Conservation (phyloP, 371 early-diverging fungal genomes). For the Mortierella sp. region DNA sequence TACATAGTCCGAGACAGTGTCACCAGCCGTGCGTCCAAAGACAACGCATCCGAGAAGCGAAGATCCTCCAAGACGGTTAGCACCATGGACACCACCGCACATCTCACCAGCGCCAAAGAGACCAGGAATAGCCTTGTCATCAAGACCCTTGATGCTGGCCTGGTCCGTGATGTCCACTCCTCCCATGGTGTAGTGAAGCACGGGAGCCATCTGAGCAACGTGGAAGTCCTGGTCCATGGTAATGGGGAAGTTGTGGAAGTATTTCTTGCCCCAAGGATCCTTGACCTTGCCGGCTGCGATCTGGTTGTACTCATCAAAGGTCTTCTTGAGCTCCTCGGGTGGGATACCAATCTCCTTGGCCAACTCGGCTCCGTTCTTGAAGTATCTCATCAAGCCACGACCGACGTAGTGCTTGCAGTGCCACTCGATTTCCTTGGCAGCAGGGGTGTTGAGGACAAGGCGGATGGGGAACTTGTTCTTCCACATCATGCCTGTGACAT, state of each 20-base stretch:
- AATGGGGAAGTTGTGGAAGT: slow-evolving; percentile 86
- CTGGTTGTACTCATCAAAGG: slow-evolving; percentile 84
- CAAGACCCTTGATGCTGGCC: slow-evolving; percentile 73
- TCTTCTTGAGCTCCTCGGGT: slow-evolving; percentile 72
- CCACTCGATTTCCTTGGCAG: slow-evolving; percentile 93
- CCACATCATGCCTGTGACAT: slow-evolving; percentile 87
- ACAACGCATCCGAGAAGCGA: slow-evolving; percentile 95
- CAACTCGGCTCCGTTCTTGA: slow-evolving; percentile 76
- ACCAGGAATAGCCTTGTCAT: slow-evolving; percentile 78
- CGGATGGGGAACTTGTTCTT: slow-evolving; percentile 88
- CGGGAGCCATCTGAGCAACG: slow-evolving; percentile 91
- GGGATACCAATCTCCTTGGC: slow-evolving; percentile 87
- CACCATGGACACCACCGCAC: slow-evolving; percentile 88
- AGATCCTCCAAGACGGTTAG: slow-evolving; percentile 85
- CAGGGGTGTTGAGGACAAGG: slow-evolving; percentile 85
- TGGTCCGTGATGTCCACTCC: slow-evolving; percentile 91
- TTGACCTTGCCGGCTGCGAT: slow-evolving; percentile 77
- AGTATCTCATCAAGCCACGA: slow-evolving; percentile 88
- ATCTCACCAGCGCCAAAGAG: slow-evolving; percentile 94
- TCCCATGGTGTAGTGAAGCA: slow-evolving; percentile 98
- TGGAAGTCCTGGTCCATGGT: slow-evolving; percentile 79
- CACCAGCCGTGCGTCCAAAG: slow-evolving; percentile 95
- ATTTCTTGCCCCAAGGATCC: slow-evolving; percentile 93
- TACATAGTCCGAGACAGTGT: slow-evolving; percentile 73
- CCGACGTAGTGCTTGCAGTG: slow-evolving; percentile 95